Conservation (phyloP, 495 filamentous ascomycete species). For the Penicillium alfredii region DNA sequence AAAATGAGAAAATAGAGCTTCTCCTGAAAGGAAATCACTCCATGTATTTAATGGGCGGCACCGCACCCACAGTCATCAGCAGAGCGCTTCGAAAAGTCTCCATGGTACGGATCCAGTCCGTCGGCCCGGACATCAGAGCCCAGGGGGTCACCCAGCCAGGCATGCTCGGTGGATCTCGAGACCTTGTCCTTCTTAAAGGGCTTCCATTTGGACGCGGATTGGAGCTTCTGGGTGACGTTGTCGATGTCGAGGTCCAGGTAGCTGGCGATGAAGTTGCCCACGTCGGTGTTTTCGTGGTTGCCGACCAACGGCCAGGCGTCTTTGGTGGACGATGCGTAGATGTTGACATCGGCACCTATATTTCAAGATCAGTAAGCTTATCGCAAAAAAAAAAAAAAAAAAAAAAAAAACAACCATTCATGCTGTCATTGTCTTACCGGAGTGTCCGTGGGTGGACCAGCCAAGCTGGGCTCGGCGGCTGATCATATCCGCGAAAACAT, state of each 20-base stretch:
- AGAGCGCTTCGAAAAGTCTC: slow-evolving; percentile 43
- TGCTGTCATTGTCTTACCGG: slow-evolving; percentile 42
- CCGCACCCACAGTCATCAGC: slow-evolving; percentile 39
- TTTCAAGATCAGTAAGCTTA: no score
- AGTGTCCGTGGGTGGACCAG: slow-evolving; percentile 89
- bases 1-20: no score
- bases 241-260: slow-evolving; percentile 79
- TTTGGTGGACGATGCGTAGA: slow-evolving; percentile 61
- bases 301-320: slow-evolving; percentile 54
- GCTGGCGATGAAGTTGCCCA: slow-evolving; percentile 70
- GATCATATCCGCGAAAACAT: slow-evolving; percentile 77
- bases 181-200: no score
- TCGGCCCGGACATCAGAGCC: slow-evolving; percentile 31
- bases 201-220: slow-evolving; percentile 45
- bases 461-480: slow-evolving; percentile 82
- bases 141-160: slow-evolving; percentile 42
- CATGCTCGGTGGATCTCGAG: slow-evolving; percentile 11
- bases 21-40: no score
- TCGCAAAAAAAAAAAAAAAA: no score
- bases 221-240: slow-evolving; percentile 65
- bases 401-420: no score
- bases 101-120: slow-evolving; percentile 44
- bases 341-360: slow-evolving; percentile 76
- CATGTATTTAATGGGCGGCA: slow-evolving; percentile 21
- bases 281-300: slow-evolving; percentile 92